A percentile compares a stretch with the other conserved stretches of the same genome.
Conservation (phyloP, 202 grass and related monocot genomes). For the Tripidium arundinaceum region DNA sequence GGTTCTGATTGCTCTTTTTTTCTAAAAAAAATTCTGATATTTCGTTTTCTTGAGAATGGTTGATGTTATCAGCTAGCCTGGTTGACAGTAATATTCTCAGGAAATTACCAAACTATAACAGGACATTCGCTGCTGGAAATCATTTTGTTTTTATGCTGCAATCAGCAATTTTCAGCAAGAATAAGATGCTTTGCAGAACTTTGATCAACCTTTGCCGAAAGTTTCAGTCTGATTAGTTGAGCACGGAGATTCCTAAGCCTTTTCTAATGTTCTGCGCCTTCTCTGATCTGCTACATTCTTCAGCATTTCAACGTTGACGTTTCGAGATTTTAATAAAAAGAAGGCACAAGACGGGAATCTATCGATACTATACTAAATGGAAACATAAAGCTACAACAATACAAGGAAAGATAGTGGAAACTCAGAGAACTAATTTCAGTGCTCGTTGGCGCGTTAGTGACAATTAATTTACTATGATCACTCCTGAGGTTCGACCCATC, state of each 20-base stretch:
- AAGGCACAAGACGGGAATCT: no score
- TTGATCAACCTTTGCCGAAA: background rate
- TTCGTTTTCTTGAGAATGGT: background rate
- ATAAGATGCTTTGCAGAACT: background rate
- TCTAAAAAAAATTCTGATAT: background rate
- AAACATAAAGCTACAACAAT: background rate
- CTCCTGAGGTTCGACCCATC: background rate
- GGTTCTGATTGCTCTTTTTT: background rate
- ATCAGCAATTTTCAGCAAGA: background rate
- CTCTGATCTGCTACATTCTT: background rate
- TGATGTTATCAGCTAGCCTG: background rate
- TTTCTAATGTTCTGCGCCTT: background rate
- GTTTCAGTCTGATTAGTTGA: background rate
- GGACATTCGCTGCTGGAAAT: background rate
- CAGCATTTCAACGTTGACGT: background rate
- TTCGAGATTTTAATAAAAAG: background rate
- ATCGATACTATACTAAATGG: background rate
- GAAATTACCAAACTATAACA: background rate
- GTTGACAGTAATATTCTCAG: background rate
- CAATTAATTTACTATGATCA: background rate
- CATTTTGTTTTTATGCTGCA: background rate
- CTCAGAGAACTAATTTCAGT: background rate
- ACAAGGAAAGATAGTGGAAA: background rate
- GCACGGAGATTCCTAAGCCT: background rate
- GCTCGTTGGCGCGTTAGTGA: background rate